Evolutionary conservation across 345 rosid species (phyloP).

Genomic region (Hibiscus trionum): DNA sequence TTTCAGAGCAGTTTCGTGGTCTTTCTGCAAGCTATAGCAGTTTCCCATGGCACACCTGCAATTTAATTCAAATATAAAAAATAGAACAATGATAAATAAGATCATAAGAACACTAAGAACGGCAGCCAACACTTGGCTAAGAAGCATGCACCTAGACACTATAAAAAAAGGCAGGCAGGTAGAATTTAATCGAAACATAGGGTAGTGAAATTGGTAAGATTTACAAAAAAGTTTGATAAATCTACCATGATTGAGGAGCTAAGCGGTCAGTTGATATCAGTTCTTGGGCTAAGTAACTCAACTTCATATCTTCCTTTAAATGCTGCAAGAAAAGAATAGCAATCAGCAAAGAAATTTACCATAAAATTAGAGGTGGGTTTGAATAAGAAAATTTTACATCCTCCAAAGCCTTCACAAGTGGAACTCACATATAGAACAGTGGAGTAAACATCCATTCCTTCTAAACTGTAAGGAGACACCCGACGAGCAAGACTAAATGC

Average conservation of each 20-base stretch:
- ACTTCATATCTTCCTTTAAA: slow-evolving; percentile 96
- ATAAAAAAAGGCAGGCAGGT: background rate
- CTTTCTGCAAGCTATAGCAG: background rate
- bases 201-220: background rate
- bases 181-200: background rate
- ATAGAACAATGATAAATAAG: too few species aligned
- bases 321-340: slow-evolving; percentile 49
- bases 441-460: slow-evolving; percentile 93
- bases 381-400: background rate
- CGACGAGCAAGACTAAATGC: slow-evolving; percentile 79
- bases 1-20: background rate
- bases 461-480: slow-evolving; percentile 79
- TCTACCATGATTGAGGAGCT: slow-evolving; percentile 95
- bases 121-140: too few species aligned
- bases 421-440: slow-evolving; percentile 88
- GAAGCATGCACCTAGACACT: background rate
- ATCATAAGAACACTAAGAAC: too few species aligned
- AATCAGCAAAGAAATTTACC: slow-evolving; percentile 7
- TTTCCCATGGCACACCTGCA: background rate
- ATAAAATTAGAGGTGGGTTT: background rate
- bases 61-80: background rate
- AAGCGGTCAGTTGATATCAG: slow-evolving; percentile 83
- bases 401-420: background rate
- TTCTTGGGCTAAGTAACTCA: slow-evolving; percentile 93
- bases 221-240: background rate